Evolutionary conservation across 768 basidiomycete species (phyloP).

Genomic region (Leccinum disarticulatum): DNA sequence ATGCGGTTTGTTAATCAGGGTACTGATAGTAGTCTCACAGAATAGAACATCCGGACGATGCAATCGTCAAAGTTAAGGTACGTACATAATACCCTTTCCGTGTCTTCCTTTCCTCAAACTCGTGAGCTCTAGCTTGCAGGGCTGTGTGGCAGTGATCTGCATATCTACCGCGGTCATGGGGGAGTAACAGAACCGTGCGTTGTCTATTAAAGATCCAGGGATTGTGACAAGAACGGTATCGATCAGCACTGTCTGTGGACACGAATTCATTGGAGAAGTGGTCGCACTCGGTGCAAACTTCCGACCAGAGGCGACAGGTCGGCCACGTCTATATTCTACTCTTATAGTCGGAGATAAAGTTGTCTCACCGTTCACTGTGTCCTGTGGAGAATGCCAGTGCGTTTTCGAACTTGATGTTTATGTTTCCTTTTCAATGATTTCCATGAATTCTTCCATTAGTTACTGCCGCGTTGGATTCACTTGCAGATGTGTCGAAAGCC

Average conservation of each 20-base stretch:
- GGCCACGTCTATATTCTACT: slow-evolving; percentile 62
- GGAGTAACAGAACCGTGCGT: slow-evolving; percentile 52
- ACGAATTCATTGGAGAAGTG: slow-evolving; percentile 77
- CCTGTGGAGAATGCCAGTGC: slow-evolving; percentile 84
- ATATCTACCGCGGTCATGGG: slow-evolving; percentile 68
- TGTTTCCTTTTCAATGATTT: background rate
- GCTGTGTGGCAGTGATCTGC: slow-evolving; percentile 74
- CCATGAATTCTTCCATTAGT: slow-evolving; percentile 35
- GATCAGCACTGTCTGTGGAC: slow-evolving; percentile 62
- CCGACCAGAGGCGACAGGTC: slow-evolving; percentile 39
- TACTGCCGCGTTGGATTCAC: slow-evolving; percentile 75
- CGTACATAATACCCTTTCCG: slow-evolving; percentile 9
- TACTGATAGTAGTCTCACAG: slow-evolving; percentile 33
- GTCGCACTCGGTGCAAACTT: slow-evolving; percentile 65
- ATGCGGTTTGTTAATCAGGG: background rate
- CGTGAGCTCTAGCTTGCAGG: slow-evolving; percentile 51
- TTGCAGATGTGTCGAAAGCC: slow-evolving; percentile 59
- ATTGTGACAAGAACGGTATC: background rate
- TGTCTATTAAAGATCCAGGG: background rate
- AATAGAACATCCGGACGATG: slow-evolving; percentile 73
- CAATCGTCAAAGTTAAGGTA: slow-evolving; percentile 72
- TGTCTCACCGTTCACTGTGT: slow-evolving; percentile 78
- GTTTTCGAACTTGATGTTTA: slow-evolving; percentile 22
- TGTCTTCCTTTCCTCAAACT: background rate
- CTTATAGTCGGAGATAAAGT: slow-evolving; percentile 74